These are phyloP conservation scores for Microbotryum lychnidis-dioicae DNA, from an alignment of 1,284 basidiomycete species.

Conservation along the genomic window DNA sequence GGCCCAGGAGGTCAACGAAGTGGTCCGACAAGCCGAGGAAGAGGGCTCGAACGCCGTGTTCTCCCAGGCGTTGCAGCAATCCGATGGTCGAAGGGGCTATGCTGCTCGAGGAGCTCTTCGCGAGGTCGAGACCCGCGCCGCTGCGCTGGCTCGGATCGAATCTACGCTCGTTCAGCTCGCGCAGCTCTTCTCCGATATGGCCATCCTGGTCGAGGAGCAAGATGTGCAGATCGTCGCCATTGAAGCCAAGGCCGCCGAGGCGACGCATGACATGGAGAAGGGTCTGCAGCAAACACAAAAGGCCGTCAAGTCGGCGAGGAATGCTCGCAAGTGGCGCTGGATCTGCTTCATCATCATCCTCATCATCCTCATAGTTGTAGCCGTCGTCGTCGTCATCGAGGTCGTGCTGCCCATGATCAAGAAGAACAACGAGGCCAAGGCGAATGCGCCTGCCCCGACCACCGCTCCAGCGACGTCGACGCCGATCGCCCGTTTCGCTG, in stretches of 20 bases:
- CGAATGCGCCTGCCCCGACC: not conserved
- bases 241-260: constrained; percentile 53
- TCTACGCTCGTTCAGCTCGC: constrained; percentile 77
- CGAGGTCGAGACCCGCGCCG: constrained; percentile 40
- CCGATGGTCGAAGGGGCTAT: constrained; percentile 8
- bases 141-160: constrained; percentile 60
- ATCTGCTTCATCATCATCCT: constrained; percentile 47
- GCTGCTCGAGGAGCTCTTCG: constrained; percentile 38
- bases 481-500: not conserved
- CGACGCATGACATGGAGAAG: constrained; percentile 57
- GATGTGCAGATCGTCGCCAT: constrained; percentile 61
- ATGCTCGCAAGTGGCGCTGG: constrained; percentile 61
- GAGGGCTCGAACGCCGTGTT: constrained; percentile 70
- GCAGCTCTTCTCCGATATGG: constrained; percentile 82
- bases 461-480: not conserved
- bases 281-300: constrained; percentile 42
- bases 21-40: constrained; percentile 58
- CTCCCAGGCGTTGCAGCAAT: constrained; percentile 53
- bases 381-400: constrained; percentile 24
- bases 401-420: constrained; percentile 18
- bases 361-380: constrained; percentile 18
- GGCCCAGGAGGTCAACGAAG: constrained; percentile 54
- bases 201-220: constrained; percentile 67
- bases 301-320: constrained; percentile 42
- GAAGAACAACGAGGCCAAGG: constrained; percentile 7